Evolutionary conservation across 257 asterid species (phyloP), one percentile per base, ranked within the genome.

Genomic region (Avicennia marina): DNA sequence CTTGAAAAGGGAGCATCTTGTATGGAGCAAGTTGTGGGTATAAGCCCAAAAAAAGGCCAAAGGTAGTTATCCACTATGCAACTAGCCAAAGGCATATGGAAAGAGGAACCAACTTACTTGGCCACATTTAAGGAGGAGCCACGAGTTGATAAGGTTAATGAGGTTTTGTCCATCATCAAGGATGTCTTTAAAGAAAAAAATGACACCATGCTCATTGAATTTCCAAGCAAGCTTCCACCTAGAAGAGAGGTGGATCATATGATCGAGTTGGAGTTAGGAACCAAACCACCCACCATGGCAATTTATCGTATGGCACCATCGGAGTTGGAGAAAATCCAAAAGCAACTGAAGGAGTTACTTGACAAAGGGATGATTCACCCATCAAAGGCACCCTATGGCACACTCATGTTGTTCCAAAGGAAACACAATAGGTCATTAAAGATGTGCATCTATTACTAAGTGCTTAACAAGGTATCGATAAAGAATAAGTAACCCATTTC

Each of bases 401-500:
- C 72, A 64, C 85, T 75, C 65, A 58, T 43, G 22, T 18, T 43
- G 42, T n/a, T 43, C 22, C 24, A 15, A 15, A 43, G 15, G 49
- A 43, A 43, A 6, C 3, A 43, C 0, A 21, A 43, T 16, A 2
- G 49, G 8, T 15, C 24, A 5, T 1, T 43, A 1, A 5, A 21
- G 24, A 16, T 43, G 21, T 36, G 42, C n/a, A 11, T 36, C 13
- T 6, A 36, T 11, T 36, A 36, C n/a, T 2, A 1, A 11, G n/a
- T 4, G 22, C 9, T n/a, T 4, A 43, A 16, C 49, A 16, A 43
- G 24, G 49, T 43, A 16, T 13, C 24, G 20, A 16, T 43, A 6
- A 43, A 43, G 22, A 43, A 43, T 2, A 43, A 43, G 2, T 43
- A 43, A 5, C 49, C 79, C 68, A 63, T 78, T 76, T 66, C 72